Evolutionary conservation across 345 rosid genomes (phyloP).

Genomic region (Erodium maritimum): DNA sequence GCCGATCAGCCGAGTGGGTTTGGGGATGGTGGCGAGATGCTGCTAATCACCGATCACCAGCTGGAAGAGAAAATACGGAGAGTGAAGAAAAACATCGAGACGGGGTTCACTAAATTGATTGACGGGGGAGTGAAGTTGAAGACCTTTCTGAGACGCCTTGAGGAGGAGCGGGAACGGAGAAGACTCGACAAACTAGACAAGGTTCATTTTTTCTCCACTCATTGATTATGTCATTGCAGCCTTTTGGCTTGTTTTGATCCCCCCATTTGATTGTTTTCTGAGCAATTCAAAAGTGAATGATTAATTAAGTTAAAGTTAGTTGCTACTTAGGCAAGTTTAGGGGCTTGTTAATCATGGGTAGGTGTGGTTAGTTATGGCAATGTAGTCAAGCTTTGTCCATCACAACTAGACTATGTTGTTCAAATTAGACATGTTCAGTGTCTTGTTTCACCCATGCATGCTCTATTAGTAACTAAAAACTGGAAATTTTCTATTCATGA

Average conservation of each 20-base stretch:
- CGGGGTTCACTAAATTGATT: conserved; percentile 1
- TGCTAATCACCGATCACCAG: conserved; percentile 12
- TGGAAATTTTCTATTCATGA: not conserved
- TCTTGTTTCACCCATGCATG: not conserved
- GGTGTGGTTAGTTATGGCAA: not conserved
- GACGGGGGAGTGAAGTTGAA: conserved; percentile 50
- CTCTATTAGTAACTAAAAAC: not conserved
- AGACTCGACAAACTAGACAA: conserved; percentile 10
- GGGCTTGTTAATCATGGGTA: not conserved
- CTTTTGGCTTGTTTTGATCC: not conserved
- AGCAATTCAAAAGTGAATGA: not conserved
- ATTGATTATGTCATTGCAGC: not conserved
- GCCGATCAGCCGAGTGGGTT: conserved; percentile 14
- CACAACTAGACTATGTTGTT: too few species aligned
- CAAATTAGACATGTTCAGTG: not conserved
- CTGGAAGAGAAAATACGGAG: conserved; percentile 29
- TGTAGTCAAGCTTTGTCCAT: too few species aligned
- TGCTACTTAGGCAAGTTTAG: not conserved
- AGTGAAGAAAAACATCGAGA: conserved; percentile 1
- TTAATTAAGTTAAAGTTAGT: not conserved
- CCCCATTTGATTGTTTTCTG: not conserved
- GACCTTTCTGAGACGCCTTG: conserved; percentile 16
- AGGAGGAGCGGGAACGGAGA: conserved; percentile 41
- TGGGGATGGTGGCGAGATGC: conserved; percentile 11
- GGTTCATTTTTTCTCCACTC: conserved; percentile 17